phyloP scores from a whole-genome alignment of 2,329 filamentous ascomycete genomes.

The Colletotrichum godetiae region DNA sequence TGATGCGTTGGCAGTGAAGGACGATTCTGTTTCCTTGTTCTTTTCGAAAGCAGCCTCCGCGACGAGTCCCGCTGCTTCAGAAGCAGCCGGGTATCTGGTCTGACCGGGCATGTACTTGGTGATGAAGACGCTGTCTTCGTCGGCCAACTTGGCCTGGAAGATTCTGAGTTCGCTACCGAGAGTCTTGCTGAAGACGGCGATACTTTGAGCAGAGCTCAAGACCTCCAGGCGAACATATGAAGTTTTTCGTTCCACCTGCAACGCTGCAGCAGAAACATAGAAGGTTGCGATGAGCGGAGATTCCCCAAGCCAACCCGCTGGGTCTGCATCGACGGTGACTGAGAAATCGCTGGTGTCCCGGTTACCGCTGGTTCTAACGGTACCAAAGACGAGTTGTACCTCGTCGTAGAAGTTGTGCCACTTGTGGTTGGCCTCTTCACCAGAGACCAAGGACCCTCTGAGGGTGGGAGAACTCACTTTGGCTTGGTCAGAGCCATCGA shows the following conservation, averaged over 20 bases:
- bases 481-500: slow-evolving; percentile 29
- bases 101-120: slow-evolving; percentile 51
- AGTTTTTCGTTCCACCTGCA: slow-evolving; percentile 47
- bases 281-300: slow-evolving; percentile 55
- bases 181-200: slow-evolving; percentile 38
- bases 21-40: slow-evolving; percentile 38
- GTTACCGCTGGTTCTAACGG: slow-evolving; percentile 40
- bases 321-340: slow-evolving; percentile 48
- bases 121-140: slow-evolving; percentile 47
- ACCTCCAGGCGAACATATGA: slow-evolving; percentile 47
- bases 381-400: slow-evolving; percentile 56
- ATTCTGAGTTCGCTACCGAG: slow-evolving; percentile 45
- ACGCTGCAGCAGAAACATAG: slow-evolving; percentile 48
- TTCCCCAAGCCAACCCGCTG: slow-evolving; percentile 48
- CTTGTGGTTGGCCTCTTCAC: slow-evolving; percentile 36
- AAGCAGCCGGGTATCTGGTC: slow-evolving; percentile 39
- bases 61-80: slow-evolving; percentile 39
- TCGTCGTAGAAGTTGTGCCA: slow-evolving; percentile 52
- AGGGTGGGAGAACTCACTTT: slow-evolving; percentile 43
- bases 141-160: slow-evolving; percentile 45
- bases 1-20: slow-evolving; percentile 41
- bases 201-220: slow-evolving; percentile 39
- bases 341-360: slow-evolving; percentile 45
- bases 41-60: slow-evolving; percentile 35
- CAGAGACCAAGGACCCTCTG: slow-evolving; percentile 44